Evolutionary conservation across 305 asterid genomes (phyloP), one percentile per base, ranked within the genome.

Genomic region (Striga hermonthica): DNA sequence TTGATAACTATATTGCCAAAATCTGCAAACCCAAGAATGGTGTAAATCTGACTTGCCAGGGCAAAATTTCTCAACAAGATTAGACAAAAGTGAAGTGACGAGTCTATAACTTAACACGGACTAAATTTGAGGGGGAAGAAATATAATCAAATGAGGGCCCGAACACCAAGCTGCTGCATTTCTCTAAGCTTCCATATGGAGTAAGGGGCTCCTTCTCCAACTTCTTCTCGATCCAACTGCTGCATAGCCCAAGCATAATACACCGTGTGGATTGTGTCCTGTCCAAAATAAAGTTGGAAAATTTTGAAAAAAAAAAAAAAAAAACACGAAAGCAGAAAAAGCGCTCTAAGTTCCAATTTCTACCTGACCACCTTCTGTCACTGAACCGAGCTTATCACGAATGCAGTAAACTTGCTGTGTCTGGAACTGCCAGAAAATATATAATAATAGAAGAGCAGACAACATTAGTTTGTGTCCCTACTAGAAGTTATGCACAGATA

Each of bases 241-340:
- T 88, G 95, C 97, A 93, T 88, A 0, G 99, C 99, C 99, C 97
- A 93, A 9, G 89, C 90, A 62, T 93, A 90, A 72, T 82, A 85
- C 14, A 93, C 91, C 0, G 95, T 90, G 59, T 93, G 95, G 75
- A 93, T 93, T 0, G 99, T 86, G 60, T 93, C 99, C 99, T 93
- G 85, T 22, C 31, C 31, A 22, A 22, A 22, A 0, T 2, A 22
- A 22, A 22, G 31, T 22, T 22, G 1, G 2, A 22, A 22, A 22
- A 1, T 58, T 6, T 58, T 47, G 31, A 2, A 2, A 1, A 0
- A 37, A 34, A 14, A 65, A 48, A 70, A 55, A 28, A 54, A 9
- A n/a, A n/a, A n/a, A n/a, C n/a, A 22, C 31, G 31, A 22, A 22
- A 22, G 22, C 38, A 22, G 31, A 1, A 8, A 7, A 28, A 15